phyloP scores from a whole-genome alignment of 352 stramenopile genomes.

The Pythium dissimile region DNA sequence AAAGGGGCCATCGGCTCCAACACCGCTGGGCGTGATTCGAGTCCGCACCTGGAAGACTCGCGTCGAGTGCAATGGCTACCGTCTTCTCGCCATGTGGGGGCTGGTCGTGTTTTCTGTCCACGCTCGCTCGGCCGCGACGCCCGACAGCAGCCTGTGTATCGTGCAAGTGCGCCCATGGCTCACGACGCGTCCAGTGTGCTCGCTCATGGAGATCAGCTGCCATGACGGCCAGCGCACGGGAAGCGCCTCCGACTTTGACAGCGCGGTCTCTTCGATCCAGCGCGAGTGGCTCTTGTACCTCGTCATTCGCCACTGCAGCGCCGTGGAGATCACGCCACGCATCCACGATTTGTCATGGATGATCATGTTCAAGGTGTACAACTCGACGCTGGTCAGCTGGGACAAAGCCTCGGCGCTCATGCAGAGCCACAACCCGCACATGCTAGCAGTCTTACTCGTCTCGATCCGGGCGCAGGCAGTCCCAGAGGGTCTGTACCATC shows the following conservation, averaged over 20 bases:
- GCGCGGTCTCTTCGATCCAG: constrained; percentile 13
- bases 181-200: constrained; percentile 16
- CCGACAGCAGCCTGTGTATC: constrained; percentile 10
- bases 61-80: not conserved
- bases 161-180: constrained; percentile 29
- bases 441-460: constrained; percentile 14
- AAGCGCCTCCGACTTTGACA: constrained; percentile 16
- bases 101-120: constrained; percentile 16
- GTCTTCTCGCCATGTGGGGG: constrained; percentile 20
- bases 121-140: constrained; percentile 8
- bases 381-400: constrained; percentile 22
- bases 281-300: constrained; percentile 15
- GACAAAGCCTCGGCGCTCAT: constrained; percentile 15
- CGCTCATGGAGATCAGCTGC: constrained; percentile 29
- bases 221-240: constrained; percentile 1
- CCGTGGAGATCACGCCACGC: constrained; percentile 14
- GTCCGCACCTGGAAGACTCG: not conserved
- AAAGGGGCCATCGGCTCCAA: not conserved
- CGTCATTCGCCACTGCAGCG: constrained; percentile 19
- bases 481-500: constrained; percentile 8
- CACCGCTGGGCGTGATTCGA: not conserved
- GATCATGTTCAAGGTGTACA: constrained; percentile 22
- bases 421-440: constrained; percentile 5
- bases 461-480: constrained; percentile 4
- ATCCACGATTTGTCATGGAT: constrained; percentile 15